Conservation (phyloP, 768 basidiomycete species). For the Tylopilus subfusipes region DNA sequence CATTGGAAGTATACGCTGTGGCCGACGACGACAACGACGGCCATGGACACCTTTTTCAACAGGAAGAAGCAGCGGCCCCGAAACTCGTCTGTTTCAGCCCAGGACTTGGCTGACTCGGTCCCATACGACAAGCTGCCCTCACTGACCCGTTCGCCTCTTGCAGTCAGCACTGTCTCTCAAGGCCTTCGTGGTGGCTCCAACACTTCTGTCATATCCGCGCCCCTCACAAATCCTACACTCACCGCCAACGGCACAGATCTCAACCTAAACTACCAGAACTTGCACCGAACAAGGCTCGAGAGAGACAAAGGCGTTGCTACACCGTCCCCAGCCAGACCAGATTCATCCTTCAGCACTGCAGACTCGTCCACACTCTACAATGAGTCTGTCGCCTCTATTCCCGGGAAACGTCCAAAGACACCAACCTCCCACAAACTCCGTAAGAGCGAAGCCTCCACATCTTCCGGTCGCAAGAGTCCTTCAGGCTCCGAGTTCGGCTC, state of each 20-base stretch:
- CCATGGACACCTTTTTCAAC: slow-evolving; percentile 67
- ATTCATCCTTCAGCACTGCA: slow-evolving; percentile 51
- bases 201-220: slow-evolving; percentile 61
- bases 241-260: slow-evolving; percentile 69
- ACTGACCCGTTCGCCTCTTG: slow-evolving; percentile 55
- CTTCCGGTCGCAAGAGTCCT: slow-evolving; percentile 48
- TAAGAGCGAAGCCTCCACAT: slow-evolving; percentile 56
- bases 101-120: slow-evolving; percentile 65
- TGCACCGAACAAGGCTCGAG: slow-evolving; percentile 50
- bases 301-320: slow-evolving; percentile 43
- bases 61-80: slow-evolving; percentile 58
- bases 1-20: slow-evolving; percentile 5
- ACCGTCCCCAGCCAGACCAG: slow-evolving; percentile 36
- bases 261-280: slow-evolving; percentile 57
- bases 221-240: slow-evolving; percentile 78
- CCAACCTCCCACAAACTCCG: slow-evolving; percentile 34
- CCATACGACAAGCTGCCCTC: slow-evolving; percentile 65
- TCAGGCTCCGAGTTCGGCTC: slow-evolving; percentile 53
- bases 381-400: slow-evolving; percentile 41
- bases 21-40: slow-evolving; percentile 14
- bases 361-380: slow-evolving; percentile 61
- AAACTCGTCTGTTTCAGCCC: slow-evolving; percentile 56
- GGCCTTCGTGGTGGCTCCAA: slow-evolving; percentile 41
- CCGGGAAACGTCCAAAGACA: slow-evolving; percentile 36
- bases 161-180: slow-evolving; percentile 54